Conservation (phyloP, 768 basidiomycete species). For the Mrakia frigida region DNA sequence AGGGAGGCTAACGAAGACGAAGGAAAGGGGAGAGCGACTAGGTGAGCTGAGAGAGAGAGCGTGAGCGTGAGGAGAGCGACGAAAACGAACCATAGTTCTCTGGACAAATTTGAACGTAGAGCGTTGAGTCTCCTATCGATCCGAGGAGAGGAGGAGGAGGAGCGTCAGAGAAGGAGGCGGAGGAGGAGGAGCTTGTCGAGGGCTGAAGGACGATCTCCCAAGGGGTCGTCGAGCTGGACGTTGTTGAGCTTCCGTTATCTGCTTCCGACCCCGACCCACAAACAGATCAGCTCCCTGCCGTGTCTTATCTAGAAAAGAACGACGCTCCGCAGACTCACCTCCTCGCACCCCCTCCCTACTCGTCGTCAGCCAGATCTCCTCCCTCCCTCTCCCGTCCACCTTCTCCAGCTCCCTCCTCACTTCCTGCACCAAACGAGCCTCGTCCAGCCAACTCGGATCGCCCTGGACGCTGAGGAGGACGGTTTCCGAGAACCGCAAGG, state of each 20-base stretch:
- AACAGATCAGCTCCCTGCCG: neutral
- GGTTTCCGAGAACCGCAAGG: neutral
- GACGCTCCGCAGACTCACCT: too few relatives aligned
- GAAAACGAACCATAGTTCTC: neutral
- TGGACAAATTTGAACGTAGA: neutral
- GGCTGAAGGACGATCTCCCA: constrained; percentile 1
- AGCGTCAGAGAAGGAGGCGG: neutral
- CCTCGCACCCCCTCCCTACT: too few relatives aligned
- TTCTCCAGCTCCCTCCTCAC: neutral
- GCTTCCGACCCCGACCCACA: neutral
- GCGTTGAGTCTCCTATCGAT: neutral
- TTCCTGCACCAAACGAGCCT: neutral
- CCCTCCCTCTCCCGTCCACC: neutral
- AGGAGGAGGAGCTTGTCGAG: neutral
- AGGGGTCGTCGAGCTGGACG: neutral
- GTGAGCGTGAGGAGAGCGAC: neutral
- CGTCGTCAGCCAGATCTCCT: neutral
- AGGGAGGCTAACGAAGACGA: neutral
- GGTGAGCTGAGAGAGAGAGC: neutral
- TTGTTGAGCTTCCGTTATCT: neutral
- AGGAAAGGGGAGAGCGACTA: neutral
- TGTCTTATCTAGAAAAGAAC: neutral
- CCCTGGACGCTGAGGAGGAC: neutral
- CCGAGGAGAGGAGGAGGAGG: neutral
- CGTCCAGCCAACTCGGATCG: neutral